Percentiles rank a stretch among this genome's conserved stretches.
Evolutionary conservation across 352 stramenopile genomes (phyloP).

Genomic region (Phytophthora syringae): DNA sequence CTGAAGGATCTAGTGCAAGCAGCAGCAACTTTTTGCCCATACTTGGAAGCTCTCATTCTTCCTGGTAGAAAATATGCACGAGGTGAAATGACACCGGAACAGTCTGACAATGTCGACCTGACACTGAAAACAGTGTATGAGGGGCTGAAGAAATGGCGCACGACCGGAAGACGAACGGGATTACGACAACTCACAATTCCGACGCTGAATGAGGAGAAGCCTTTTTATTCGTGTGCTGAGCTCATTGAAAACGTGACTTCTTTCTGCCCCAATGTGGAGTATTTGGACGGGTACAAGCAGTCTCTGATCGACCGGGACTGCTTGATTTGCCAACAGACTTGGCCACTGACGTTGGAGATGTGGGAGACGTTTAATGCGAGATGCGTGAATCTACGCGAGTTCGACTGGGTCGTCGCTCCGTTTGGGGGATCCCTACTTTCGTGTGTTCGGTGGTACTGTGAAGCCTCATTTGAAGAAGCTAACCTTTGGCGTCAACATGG

Average conservation of each 20-base stretch:
- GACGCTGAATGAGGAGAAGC: slow-evolving; percentile 5
- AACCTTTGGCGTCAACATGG: slow-evolving; percentile 43
- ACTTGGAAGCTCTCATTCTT: slow-evolving; percentile 18
- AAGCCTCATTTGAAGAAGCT: slow-evolving; percentile 38
- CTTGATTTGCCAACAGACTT: slow-evolving; percentile 27
- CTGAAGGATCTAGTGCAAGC: not conserved
- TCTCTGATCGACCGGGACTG: slow-evolving; percentile 16
- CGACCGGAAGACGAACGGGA: slow-evolving; percentile 15
- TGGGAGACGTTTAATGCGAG: slow-evolving; percentile 37
- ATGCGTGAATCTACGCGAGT: slow-evolving; percentile 36
- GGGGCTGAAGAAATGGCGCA: slow-evolving; percentile 28
- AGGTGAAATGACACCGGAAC: not conserved
- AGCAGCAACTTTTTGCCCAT: slow-evolving; percentile 19
- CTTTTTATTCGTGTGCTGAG: slow-evolving; percentile 11
- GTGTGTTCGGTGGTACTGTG: slow-evolving; percentile 32
- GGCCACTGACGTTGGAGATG: slow-evolving; percentile 19
- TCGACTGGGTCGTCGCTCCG: slow-evolving; percentile 41
- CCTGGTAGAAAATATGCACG: not conserved
- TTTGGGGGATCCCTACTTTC: slow-evolving; percentile 46
- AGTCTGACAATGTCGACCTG: too few relatives aligned
- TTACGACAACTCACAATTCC: slow-evolving; percentile 34
- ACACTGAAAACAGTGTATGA: slow-evolving; percentile 28
- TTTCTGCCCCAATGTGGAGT: slow-evolving; percentile 31
- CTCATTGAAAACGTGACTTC: slow-evolving; percentile 38
- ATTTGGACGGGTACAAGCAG: slow-evolving; percentile 37